These are phyloP conservation scores for Talaromyces sp. DNA, from an alignment of 2,329 filamentous ascomycete genomes.

Conservation along the genomic window DNA sequence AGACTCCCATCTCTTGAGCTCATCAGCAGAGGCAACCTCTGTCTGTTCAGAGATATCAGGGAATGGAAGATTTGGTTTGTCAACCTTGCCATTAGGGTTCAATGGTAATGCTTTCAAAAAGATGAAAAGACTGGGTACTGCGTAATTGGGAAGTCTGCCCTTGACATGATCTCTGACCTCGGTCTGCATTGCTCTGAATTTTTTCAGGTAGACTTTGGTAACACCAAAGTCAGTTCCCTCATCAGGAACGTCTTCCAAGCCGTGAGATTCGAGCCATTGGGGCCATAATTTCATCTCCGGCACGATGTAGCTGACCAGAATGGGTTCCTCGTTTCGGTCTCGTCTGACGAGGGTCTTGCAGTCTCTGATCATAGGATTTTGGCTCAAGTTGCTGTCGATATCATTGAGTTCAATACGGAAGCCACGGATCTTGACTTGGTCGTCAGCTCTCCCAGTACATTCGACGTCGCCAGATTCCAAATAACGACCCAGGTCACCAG, in stretches of 20 bases:
- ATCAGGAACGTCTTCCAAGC: conserved; percentile 50
- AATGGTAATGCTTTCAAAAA: conserved; percentile 68
- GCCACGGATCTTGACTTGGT: conserved; percentile 92
- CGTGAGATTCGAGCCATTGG: conserved; percentile 59
- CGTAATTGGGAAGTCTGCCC: conserved; percentile 68
- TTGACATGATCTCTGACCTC: conserved; percentile 67
- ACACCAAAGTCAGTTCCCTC: conserved; percentile 44
- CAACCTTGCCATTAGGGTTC: conserved; percentile 84
- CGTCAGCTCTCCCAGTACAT: conserved; percentile 75
- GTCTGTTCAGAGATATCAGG: conserved; percentile 68
- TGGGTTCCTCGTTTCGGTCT: conserved; percentile 80
- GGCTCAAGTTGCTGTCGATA: conserved; percentile 78
- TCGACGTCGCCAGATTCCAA: conserved; percentile 68
- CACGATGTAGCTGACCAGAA: conserved; percentile 84
- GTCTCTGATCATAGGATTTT: conserved; percentile 72
- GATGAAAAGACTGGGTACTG: conserved; percentile 71
- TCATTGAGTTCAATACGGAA: conserved; percentile 94
- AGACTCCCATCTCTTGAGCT: conserved; percentile 45
- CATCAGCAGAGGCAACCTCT: conserved; percentile 51
- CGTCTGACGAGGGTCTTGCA: conserved; percentile 80
- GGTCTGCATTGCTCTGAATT: conserved; percentile 59
- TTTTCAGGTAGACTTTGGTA: conserved; percentile 43
- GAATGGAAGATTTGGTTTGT: conserved; percentile 75
- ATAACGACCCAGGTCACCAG: conserved; percentile 79
- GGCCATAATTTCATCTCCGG: conserved; percentile 74